These are phyloP conservation scores for Rhizopogon vesiculosus DNA, from an alignment of 768 basidiomycete genomes.

Conservation along the genomic window DNA sequence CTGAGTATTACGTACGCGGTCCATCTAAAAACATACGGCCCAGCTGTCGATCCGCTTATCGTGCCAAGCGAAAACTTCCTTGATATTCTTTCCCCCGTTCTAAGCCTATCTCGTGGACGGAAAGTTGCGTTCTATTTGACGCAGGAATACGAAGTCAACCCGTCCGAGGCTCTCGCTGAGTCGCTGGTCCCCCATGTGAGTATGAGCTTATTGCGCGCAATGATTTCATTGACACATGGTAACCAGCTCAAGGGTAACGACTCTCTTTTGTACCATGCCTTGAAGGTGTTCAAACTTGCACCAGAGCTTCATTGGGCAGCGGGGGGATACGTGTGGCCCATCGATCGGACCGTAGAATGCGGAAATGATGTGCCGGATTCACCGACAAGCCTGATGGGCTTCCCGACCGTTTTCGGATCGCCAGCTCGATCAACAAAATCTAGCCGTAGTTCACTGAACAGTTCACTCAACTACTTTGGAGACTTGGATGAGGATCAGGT, in stretches of 20 bases:
- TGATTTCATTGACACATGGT: not conserved
- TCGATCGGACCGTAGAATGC: constrained; percentile 64
- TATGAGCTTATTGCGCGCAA: constrained; percentile 9
- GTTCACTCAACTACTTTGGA: constrained; percentile 42
- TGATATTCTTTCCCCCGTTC: constrained; percentile 63
- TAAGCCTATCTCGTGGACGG: constrained; percentile 68
- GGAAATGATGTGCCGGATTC: constrained; percentile 38
- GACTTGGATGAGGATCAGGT: constrained; percentile 35
- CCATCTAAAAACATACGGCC: constrained; percentile 63
- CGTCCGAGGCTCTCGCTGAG: constrained; percentile 65
- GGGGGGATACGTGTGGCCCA: constrained; percentile 79
- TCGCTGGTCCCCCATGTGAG: constrained; percentile 66
- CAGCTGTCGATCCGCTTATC: constrained; percentile 60
- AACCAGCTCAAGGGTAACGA: constrained; percentile 73
- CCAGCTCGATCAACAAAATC: constrained; percentile 23
- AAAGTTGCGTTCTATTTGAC: constrained; percentile 70
- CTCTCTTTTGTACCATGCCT: constrained; percentile 67
- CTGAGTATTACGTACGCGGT: constrained; percentile 70
- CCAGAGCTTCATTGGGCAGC: constrained; percentile 80
- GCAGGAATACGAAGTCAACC: constrained; percentile 66
- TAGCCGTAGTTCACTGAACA: constrained; percentile 43
- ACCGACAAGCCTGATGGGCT: constrained; percentile 20
- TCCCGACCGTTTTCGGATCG: constrained; percentile 16
- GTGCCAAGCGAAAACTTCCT: constrained; percentile 71
- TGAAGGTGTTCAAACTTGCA: constrained; percentile 70